Evolutionary conservation across 2,329 filamentous ascomycete genomes (phyloP), one percentile per base, ranked within the genome.

Genomic region (Penicillium sp.): DNA sequence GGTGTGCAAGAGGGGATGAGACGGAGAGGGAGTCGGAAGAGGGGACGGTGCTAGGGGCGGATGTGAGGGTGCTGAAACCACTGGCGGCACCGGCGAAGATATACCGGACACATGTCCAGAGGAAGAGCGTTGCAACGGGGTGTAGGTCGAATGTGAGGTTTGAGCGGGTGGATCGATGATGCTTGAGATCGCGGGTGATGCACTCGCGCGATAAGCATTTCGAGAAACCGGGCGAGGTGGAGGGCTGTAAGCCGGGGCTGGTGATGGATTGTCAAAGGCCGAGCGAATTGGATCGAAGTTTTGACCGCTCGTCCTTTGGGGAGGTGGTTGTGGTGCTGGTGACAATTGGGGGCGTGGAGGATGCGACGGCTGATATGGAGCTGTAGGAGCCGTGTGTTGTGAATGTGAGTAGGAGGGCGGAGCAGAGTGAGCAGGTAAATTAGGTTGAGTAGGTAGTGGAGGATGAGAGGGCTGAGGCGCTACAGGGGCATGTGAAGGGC

Each of bases 211-310:
- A 69, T 87, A 72, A 16, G 63, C 59, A 73, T 55, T 77, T 64
- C 69, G 80, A 71, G 74, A 76, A 7, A 75, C 73, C n/a, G 71
- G 72, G 47, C 74, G 71, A n/a, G 73, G 66, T 16, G 76, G 68
- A 22, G 72, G 73, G 54, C 66, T 76, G 56, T 74, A 75, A 57
- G 68, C 50, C 57, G 67, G 58, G 43, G 70, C 52, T 64, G 67
- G 62, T 36, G 70, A 59, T 54, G 68, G 57, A 44, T 71, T 62
- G 59, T 67, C 61, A 38, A 80, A 87, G n/a, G 86, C 80, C 5
- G 81, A 88, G 39, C 91, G 82, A 56, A 95, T 90, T 0, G 91
- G 91, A 68, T 96, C 91, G 72, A 93, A 96, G 62, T 87, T 89
- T 63, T 89, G 88, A 36, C 89, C 86, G 62, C 87, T 87, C 12